Conservation (phyloP, 2,329 filamentous ascomycete species). For the Neopestalotiopsis sp. region DNA sequence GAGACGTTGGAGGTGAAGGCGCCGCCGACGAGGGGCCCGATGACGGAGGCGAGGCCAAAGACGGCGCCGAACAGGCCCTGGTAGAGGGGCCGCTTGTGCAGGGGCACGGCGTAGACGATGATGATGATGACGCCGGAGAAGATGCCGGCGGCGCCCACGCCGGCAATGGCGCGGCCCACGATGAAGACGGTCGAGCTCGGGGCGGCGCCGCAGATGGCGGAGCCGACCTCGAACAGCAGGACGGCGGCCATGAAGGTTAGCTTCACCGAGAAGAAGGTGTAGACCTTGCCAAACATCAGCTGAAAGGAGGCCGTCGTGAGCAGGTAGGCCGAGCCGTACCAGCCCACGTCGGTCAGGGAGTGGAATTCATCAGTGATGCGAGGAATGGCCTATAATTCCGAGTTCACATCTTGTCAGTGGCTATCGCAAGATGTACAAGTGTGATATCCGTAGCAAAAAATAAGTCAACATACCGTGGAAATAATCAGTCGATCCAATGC, state of each 20-base stretch:
- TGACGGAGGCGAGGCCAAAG: constrained; percentile 40
- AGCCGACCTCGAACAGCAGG: constrained; percentile 43
- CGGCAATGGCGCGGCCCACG: constrained; percentile 45
- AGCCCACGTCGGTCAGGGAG: constrained; percentile 42
- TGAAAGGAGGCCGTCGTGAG: constrained; percentile 43
- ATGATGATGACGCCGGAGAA: constrained; percentile 40
- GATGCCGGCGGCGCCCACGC: constrained; percentile 44
- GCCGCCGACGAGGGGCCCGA: constrained; percentile 43
- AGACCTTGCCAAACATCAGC: constrained; percentile 45
- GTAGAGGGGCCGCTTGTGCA: constrained; percentile 38
- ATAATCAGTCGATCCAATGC: constrained; percentile 43
- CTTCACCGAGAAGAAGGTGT: constrained; percentile 43
- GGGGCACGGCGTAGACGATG: constrained; percentile 39
- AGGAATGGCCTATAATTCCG: constrained; percentile 35
- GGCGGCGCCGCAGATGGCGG: constrained; percentile 45
- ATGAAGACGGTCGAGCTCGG: constrained; percentile 46
- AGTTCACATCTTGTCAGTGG: background rate
- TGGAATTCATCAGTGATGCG: constrained; percentile 44
- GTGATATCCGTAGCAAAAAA: too few species aligned
- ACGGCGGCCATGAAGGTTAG: constrained; percentile 36
- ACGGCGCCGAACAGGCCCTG: constrained; percentile 41
- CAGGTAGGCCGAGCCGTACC: constrained; percentile 45
- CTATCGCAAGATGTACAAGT: too few species aligned
- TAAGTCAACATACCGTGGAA: constrained; percentile 30
- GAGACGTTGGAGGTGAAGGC: constrained; percentile 42